These are phyloP conservation scores for Neoscytalidium dimidiatum DNA, from an alignment of 2,329 filamentous ascomycete species.

Conservation along the genomic window DNA sequence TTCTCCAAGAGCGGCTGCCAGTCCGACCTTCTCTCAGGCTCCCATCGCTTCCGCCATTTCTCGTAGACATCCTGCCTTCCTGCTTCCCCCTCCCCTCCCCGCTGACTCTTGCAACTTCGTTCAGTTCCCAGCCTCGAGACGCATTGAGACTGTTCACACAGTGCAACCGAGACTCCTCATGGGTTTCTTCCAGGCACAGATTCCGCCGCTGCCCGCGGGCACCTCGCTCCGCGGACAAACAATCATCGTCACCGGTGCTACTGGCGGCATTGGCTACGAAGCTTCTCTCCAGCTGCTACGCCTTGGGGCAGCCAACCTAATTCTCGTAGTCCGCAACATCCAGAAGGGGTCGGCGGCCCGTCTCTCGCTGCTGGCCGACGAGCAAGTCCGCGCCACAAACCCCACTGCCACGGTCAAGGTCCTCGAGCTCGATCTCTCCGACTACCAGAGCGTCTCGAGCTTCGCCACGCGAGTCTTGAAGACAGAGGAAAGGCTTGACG, in stretches of 20 bases:
- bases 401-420: not conserved
- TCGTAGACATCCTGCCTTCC: not conserved
- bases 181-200: conserved; percentile 1
- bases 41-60: not conserved
- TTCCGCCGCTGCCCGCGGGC: not conserved
- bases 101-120: not conserved
- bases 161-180: not conserved
- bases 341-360: not conserved
- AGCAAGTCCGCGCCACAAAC: not conserved
- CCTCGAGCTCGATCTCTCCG: not conserved
- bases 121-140: not conserved
- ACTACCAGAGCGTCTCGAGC: not conserved
- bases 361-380: conserved; percentile 1
- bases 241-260: conserved; percentile 1
- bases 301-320: not conserved
- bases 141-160: not conserved
- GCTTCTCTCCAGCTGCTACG: not conserved
- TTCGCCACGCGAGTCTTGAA: not conserved
- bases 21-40: not conserved
- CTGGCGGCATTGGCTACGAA: conserved; percentile 7
- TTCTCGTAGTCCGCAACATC: conserved; percentile 4
- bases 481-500: not conserved
- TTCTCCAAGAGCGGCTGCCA: not conserved
- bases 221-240: not conserved
- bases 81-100: not conserved